Percentiles rank a stretch among this genome's conserved stretches.
Conservation (phyloP, 2,329 filamentous ascomycete species). For the Cladophialophora chaetospira region DNA sequence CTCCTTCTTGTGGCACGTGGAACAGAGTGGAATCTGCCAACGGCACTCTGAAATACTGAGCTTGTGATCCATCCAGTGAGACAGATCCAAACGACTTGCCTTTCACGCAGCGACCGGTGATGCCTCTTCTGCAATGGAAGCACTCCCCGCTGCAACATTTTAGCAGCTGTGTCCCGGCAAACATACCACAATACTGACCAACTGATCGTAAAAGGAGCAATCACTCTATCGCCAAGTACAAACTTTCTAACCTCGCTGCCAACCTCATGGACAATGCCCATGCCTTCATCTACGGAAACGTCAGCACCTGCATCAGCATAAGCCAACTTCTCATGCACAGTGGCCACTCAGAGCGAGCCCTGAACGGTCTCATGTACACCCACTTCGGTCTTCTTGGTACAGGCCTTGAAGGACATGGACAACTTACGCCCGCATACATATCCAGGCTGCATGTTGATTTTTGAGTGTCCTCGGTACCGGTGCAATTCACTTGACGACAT, state of each 20-base stretch:
- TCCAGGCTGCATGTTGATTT: constrained; percentile 63
- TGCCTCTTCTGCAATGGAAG: constrained; percentile 79
- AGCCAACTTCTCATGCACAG: too few species aligned
- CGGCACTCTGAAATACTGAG: constrained; percentile 78
- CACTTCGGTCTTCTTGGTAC: too few species aligned
- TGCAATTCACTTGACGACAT: constrained; percentile 70
- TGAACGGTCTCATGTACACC: too few species aligned
- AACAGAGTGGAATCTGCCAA: constrained; percentile 76
- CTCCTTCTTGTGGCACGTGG: constrained; percentile 64
- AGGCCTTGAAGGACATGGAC: too few species aligned
- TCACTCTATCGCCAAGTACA: constrained; percentile 73
- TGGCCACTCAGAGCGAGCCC: too few species aligned
- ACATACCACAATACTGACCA: neutral
- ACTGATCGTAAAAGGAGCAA: constrained; percentile 77
- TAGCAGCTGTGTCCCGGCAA: neutral
- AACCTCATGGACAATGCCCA: constrained; percentile 69
- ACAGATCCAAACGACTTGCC: constrained; percentile 70
- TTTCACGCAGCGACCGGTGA: constrained; percentile 74
- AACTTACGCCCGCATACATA: constrained; percentile 74
- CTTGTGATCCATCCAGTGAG: constrained; percentile 73
- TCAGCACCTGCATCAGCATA: too few species aligned
- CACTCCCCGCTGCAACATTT: constrained; percentile 64
- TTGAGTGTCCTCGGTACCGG: constrained; percentile 73
- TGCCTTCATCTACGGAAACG: too few species aligned
- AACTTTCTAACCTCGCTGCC: constrained; percentile 71